A percentile compares a stretch with the other conserved stretches of the same genome.
Evolutionary conservation across 1,284 basidiomycete genomes (phyloP).

Genomic region (Thelephora terrestris): DNA sequence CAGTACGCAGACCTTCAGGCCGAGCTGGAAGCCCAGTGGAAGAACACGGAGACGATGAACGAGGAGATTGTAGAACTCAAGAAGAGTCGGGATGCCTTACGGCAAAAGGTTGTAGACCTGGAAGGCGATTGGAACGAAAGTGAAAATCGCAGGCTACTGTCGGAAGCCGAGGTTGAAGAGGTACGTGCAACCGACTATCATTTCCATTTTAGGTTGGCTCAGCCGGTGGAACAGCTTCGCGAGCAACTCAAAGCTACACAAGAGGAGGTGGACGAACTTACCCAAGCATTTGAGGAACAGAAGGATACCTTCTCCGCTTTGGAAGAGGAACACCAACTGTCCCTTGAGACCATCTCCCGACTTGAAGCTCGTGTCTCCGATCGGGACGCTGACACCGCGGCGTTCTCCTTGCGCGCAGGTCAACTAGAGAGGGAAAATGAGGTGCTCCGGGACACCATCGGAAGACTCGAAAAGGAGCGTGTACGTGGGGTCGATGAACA

Average conservation of each 20-base stretch:
- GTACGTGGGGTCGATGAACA: conserved; percentile 40
- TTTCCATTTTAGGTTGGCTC: background rate
- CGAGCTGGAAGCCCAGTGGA: conserved; percentile 55
- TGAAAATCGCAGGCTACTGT: conserved; percentile 41
- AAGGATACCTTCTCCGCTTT: conserved; percentile 44
- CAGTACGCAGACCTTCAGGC: conserved; percentile 30
- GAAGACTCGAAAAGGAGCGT: conserved; percentile 44
- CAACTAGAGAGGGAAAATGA: conserved; percentile 38
- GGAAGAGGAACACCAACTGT: conserved; percentile 46
- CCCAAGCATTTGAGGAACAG: conserved; percentile 41
- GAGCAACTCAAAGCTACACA: conserved; percentile 38
- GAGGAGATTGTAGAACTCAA: conserved; percentile 20
- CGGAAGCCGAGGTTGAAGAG: conserved; percentile 45
- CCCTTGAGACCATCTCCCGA: conserved; percentile 38
- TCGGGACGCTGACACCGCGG: conserved; percentile 38
- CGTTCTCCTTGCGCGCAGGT: conserved; percentile 28
- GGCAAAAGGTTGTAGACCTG: conserved; percentile 29
- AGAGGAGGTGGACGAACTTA: conserved; percentile 36
- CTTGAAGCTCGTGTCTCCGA: conserved; percentile 48
- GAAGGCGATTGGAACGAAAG: conserved; percentile 46
- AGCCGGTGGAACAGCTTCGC: conserved; percentile 31
- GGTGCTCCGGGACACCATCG: conserved; percentile 42
- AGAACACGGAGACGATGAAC: conserved; percentile 36
- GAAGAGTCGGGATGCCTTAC: conserved; percentile 26
- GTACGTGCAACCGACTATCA: conserved; percentile 23